Evolutionary conservation across 441 rosid species (phyloP).

Genomic region (Arabidopsis lyrata): DNA sequence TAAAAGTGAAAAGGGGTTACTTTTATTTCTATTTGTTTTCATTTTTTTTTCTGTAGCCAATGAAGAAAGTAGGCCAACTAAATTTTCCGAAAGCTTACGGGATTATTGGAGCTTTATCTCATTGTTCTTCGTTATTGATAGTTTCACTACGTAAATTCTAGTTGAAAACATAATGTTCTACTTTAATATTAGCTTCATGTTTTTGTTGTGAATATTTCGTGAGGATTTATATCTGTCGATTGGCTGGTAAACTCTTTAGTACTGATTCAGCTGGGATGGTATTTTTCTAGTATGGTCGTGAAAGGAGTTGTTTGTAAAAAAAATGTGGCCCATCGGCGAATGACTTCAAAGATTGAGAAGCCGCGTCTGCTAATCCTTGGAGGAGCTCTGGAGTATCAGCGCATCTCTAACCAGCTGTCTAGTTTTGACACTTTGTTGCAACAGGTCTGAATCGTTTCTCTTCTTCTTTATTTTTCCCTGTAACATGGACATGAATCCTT

Average conservation of each 20-base stretch:
- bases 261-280: conserved; percentile 48
- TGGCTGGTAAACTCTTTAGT: conserved; percentile 30
- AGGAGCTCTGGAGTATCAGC: conserved; percentile 89
- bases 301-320: conserved; percentile 88
- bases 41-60: not conserved
- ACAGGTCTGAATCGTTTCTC: conserved; percentile 59
- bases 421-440: conserved; percentile 85
- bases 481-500: conserved; percentile 32
- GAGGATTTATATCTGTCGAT: conserved; percentile 28
- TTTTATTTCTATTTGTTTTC: conserved; percentile 15
- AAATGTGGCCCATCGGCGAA: conserved; percentile 86
- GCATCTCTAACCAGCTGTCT: conserved; percentile 75
- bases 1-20: conserved; percentile 5
- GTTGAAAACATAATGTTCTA: conserved; percentile 20
- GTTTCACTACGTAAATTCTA: conserved; percentile 4
- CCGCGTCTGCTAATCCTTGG: conserved; percentile 79
- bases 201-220: conserved; percentile 10
- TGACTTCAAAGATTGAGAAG: conserved; percentile 74
- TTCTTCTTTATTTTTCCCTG: conserved; percentile 40
- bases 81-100: not conserved
- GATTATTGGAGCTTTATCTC: not conserved
- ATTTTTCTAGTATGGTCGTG: conserved; percentile 61
- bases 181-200: conserved; percentile 7
- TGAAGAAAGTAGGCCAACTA: conserved; percentile 18
- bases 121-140: conserved; percentile 1